phyloP scores from a whole-genome alignment of 148 eudicot genomes.

The Pouteria glomerata region DNA sequence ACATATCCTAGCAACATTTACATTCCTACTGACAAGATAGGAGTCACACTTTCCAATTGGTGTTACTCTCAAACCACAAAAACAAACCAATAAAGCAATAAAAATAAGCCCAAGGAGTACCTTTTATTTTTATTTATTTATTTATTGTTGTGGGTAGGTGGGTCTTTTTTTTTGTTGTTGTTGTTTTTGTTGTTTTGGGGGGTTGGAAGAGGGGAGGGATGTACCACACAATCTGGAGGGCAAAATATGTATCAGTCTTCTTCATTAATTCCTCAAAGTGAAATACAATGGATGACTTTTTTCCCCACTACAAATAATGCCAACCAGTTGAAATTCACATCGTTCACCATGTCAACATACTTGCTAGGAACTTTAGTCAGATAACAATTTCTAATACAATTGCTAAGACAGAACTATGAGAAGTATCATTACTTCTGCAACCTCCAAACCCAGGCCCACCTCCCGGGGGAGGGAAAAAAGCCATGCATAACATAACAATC shows the following conservation, averaged over 20 bases:
- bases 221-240: background rate
- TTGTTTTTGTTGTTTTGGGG: too few species aligned
- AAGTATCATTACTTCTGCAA: background rate
- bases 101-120: background rate
- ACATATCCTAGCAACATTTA: slow-evolving; percentile 2
- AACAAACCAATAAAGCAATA: background rate
- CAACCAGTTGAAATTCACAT: background rate
- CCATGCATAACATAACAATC: background rate
- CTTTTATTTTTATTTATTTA: background rate
- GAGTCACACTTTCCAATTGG: background rate
- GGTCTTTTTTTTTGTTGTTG: too few species aligned
- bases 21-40: background rate
- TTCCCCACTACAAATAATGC: background rate
- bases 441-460: background rate
- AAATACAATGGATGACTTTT: background rate
- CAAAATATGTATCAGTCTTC: background rate
- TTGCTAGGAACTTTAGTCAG: background rate
- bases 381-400: background rate
- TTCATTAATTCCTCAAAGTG: too few species aligned
- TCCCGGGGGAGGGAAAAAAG: background rate
- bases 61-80: background rate
- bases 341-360: background rate
- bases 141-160: too few species aligned
- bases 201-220: too few species aligned
- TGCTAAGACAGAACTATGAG: background rate